Conservation (phyloP, 1,139 yeast species). For the Kluyveromyces marxianus region DNA sequence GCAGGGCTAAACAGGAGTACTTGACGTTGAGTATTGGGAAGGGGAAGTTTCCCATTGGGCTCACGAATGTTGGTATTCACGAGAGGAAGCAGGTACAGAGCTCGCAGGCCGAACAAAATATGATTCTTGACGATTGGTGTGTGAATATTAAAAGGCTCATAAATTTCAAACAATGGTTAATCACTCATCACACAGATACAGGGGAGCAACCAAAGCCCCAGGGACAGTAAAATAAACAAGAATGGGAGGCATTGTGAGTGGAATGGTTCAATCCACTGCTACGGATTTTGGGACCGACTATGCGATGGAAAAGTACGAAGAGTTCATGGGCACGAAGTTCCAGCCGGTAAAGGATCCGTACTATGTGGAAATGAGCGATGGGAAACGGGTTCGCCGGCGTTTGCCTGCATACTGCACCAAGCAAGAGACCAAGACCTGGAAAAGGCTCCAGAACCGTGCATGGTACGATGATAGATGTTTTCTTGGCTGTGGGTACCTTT, state of each 20-base stretch:
- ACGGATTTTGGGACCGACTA: constrained; percentile 14
- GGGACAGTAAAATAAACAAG: background rate
- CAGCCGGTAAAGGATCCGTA: constrained; percentile 50
- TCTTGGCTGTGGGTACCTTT: constrained; percentile 66
- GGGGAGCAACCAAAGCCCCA: background rate
- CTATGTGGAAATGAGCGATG: constrained; percentile 39
- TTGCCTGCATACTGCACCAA: constrained; percentile 54
- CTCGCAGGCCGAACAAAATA: background rate
- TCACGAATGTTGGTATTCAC: constrained; percentile 72
- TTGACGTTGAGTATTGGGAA: constrained; percentile 77
- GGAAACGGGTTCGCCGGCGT: constrained; percentile 47
- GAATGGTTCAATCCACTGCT: constrained; percentile 9
- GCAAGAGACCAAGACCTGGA: constrained; percentile 63
- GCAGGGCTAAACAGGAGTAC: constrained; percentile 61
- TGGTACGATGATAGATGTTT: constrained; percentile 80
- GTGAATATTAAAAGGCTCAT: constrained; percentile 2
- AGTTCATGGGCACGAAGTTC: constrained; percentile 24
- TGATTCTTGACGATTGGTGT: constrained; percentile 5
- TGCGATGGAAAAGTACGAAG: constrained; percentile 21
- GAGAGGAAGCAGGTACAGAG: constrained; percentile 1
- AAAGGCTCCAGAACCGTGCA: constrained; percentile 61
- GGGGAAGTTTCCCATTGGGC: constrained; percentile 92
- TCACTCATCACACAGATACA: background rate
- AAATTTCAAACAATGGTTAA: constrained; percentile 1
- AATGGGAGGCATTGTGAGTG: constrained; percentile 16